Percentiles rank a stretch among this genome's conserved stretches.
phyloP scores from a whole-genome alignment of 1,139 yeast species.

The Candida dubliniensis region DNA sequence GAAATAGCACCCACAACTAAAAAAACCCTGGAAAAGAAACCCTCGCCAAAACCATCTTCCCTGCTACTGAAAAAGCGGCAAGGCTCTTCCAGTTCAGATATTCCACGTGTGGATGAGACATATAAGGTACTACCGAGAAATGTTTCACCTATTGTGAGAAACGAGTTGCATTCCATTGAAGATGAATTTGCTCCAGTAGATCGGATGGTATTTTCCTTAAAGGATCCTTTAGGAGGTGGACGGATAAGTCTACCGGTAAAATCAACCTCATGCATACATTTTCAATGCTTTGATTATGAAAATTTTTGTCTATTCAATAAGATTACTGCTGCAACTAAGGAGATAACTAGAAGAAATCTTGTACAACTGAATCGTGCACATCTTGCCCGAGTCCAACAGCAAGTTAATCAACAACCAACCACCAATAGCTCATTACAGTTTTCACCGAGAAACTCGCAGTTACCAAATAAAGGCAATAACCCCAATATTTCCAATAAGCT shows the following conservation, averaged over 20 bases:
- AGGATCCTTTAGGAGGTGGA: slow-evolving; percentile 38
- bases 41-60: neutral
- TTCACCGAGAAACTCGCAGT: neutral
- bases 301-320: slow-evolving; percentile 42
- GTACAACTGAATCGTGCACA: slow-evolving; percentile 26
- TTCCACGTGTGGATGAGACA: slow-evolving; percentile 4
- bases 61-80: neutral
- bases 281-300: slow-evolving; percentile 50
- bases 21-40: neutral
- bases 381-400: slow-evolving; percentile 20
- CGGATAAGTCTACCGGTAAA: slow-evolving; percentile 43
- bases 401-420: slow-evolving; percentile 1
- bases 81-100: neutral
- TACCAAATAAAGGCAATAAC: neutral
- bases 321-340: slow-evolving; percentile 31
- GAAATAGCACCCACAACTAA: neutral
- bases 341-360: slow-evolving; percentile 29
- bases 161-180: slow-evolving; percentile 23
- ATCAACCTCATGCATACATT: slow-evolving; percentile 38
- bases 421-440: neutral
- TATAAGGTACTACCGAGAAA: slow-evolving; percentile 30
- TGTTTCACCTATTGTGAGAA: slow-evolving; percentile 21
- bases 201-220: slow-evolving; percentile 28
- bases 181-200: slow-evolving; percentile 29
- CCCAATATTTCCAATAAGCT: neutral